phyloP scores from a whole-genome alignment of 495 filamentous ascomycete genomes.

The Tuber indicum region DNA sequence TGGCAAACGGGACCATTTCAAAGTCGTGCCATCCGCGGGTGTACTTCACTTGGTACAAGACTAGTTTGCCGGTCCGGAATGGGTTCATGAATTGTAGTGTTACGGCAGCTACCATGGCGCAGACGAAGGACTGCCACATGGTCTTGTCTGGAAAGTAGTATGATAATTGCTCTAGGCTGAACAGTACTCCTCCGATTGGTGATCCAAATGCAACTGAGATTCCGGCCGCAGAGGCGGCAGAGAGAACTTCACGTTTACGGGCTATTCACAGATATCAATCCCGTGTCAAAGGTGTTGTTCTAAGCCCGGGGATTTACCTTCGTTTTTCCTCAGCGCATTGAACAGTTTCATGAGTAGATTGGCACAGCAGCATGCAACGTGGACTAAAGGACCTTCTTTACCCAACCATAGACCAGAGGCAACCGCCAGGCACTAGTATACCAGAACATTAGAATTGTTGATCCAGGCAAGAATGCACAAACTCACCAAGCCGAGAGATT shows the following conservation, averaged over 20 bases:
- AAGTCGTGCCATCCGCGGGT: constrained; percentile 89
- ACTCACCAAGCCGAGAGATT: constrained; percentile 81
- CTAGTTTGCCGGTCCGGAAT: constrained; percentile 91
- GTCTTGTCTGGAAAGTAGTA: constrained; percentile 99
- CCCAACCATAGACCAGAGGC: constrained; percentile 97
- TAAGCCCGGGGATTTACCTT: constrained; percentile 54
- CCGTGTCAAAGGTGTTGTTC: background rate
- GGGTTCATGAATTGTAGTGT: constrained; percentile 88
- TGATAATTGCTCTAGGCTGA: constrained; percentile 92
- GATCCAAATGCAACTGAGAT: constrained; percentile 97
- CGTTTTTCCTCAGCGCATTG: constrained; percentile 73
- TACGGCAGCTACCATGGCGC: constrained; percentile 94
- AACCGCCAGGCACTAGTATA: constrained; percentile 72
- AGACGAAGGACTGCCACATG: constrained; percentile 99
- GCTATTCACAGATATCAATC: constrained; percentile 49
- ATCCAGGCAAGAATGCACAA: background rate
- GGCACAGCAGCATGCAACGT: constrained; percentile 96
- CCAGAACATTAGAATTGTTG: constrained; percentile 33
- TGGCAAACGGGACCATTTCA: constrained; percentile 79
- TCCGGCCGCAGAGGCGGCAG: constrained; percentile 86
- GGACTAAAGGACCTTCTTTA: constrained; percentile 93
- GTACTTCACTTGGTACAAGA: constrained; percentile 94
- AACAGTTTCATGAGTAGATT: constrained; percentile 93
- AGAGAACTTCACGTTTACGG: constrained; percentile 90
- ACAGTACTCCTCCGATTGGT: constrained; percentile 86